These are phyloP conservation scores for Candida neerlandica DNA, from an alignment of 1,139 yeast genomes.

Conservation along the genomic window DNA sequence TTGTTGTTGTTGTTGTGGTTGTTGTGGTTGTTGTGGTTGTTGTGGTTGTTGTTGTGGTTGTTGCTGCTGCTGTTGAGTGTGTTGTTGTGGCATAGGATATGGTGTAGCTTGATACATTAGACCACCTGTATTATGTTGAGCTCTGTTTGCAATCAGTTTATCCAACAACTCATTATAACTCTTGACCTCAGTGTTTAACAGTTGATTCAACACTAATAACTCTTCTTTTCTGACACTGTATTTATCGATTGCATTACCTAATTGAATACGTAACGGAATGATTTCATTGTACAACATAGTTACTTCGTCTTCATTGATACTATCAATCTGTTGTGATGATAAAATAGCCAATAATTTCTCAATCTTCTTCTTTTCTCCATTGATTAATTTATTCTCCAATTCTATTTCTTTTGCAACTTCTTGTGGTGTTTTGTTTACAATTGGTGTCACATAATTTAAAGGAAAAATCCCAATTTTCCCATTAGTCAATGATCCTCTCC, in stretches of 20 bases:
- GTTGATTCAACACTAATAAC: conserved; percentile 66
- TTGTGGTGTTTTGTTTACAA: conserved; percentile 64
- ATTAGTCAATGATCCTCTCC: conserved; percentile 78
- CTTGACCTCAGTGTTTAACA: conserved; percentile 66
- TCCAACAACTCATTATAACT: conserved; percentile 74
- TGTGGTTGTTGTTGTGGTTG: conserved; percentile 6
- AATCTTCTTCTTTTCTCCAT: conserved; percentile 48
- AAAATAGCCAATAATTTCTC: conserved; percentile 66
- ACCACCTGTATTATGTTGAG: conserved; percentile 11
- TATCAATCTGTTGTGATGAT: conserved; percentile 37
- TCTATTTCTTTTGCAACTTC: conserved; percentile 35
- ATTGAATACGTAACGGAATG: conserved; percentile 70
- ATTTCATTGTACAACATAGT: conserved; percentile 67
- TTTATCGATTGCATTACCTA: conserved; percentile 74
- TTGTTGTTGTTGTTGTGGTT: conserved; percentile 11
- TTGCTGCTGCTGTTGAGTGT: conserved; percentile 5
- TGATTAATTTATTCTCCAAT: conserved; percentile 31
- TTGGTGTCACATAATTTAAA: conserved; percentile 82
- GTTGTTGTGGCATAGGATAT: conserved; percentile 12
- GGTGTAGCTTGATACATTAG: conserved; percentile 10
- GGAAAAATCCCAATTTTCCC: conserved; percentile 94
- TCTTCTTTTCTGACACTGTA: conserved; percentile 77
- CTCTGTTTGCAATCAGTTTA: conserved; percentile 34
- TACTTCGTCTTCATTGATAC: conserved; percentile 43
- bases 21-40: conserved; percentile 20